These are phyloP conservation scores for Diutina sp. DNA, from an alignment of 1,139 yeast genomes.

Conservation along the genomic window DNA sequence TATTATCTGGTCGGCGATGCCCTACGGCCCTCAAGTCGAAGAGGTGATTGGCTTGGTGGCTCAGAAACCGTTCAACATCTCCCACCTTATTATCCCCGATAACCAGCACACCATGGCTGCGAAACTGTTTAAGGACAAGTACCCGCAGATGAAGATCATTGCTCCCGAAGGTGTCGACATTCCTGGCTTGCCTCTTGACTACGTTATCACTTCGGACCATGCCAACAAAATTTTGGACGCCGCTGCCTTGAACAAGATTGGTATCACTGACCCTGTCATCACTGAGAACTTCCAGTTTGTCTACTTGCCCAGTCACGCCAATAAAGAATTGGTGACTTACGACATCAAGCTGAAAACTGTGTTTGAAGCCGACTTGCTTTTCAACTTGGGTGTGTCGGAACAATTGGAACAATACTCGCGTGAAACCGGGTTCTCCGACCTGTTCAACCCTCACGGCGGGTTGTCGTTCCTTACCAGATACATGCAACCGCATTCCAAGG, in stretches of 20 bases:
- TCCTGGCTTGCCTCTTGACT: slow-evolving; percentile 9
- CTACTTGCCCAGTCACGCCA: slow-evolving; percentile 39
- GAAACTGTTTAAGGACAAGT: slow-evolving; percentile 31
- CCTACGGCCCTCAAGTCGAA: slow-evolving; percentile 35
- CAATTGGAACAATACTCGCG: slow-evolving; percentile 24
- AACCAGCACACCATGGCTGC: slow-evolving; percentile 46
- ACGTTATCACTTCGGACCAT: slow-evolving; percentile 5
- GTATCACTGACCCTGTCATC: slow-evolving; percentile 15
- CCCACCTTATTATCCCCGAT: slow-evolving; percentile 38
- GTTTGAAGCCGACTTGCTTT: slow-evolving; percentile 43
- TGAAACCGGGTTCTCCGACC: slow-evolving; percentile 24
- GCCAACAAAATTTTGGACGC: slow-evolving; percentile 16
- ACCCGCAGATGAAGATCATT: slow-evolving; percentile 35
- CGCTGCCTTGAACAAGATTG: slow-evolving; percentile 13
- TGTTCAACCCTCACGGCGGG: slow-evolving; percentile 28
- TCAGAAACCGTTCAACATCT: slow-evolving; percentile 9
- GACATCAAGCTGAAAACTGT: slow-evolving; percentile 33
- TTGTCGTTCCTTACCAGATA: slow-evolving; percentile 21
- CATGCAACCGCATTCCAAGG: slow-evolving; percentile 23
- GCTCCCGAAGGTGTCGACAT: slow-evolving; percentile 32
- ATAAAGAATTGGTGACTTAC: slow-evolving; percentile 42
- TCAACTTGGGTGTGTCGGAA: slow-evolving; percentile 23
- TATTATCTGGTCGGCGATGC: slow-evolving; percentile 50
- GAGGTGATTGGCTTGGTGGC: slow-evolving; percentile 23
- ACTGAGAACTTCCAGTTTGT: slow-evolving; percentile 37